Conservation (phyloP, 192 early-diverging fungal genomes). For the Umbelopsis sp. region DNA sequence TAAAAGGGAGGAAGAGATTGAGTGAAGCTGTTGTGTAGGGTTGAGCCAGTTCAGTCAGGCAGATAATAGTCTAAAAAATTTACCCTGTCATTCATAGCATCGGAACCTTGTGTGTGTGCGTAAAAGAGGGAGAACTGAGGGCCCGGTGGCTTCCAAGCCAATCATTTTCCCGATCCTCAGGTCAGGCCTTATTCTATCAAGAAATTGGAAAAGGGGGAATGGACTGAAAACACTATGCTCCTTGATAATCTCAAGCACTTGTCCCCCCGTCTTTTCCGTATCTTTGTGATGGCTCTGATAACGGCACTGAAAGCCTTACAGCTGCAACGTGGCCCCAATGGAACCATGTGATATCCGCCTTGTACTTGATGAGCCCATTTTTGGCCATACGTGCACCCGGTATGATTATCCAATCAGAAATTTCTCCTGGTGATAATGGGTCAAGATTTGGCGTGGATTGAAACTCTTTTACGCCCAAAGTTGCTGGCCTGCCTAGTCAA, state of each 20-base stretch:
- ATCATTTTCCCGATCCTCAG: constrained; percentile 7
- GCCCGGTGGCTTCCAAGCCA: constrained; percentile 15
- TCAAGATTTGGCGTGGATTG: constrained; percentile 7
- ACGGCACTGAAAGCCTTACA: constrained; percentile 4
- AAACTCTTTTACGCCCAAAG: neutral
- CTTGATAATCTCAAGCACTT: neutral
- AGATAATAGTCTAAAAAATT: constrained; percentile 14
- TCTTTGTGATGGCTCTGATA: neutral
- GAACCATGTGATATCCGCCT: constrained; percentile 5
- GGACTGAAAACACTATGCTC: neutral
- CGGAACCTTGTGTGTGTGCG: neutral
- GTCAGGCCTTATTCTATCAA: neutral
- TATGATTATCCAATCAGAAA: constrained; percentile 2
- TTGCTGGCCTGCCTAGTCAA: neutral
- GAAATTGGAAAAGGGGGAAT: neutral
- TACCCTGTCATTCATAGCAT: constrained; percentile 11
- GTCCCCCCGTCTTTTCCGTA: constrained; percentile 4
- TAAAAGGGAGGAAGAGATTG: neutral
- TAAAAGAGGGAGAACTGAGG: constrained; percentile 12
- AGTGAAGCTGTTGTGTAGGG: neutral
- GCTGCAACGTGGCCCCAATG: constrained; percentile 2
- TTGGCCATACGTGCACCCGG: neutral
- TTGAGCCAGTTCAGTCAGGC: neutral
- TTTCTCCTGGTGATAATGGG: neutral
- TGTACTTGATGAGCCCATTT: neutral